These are phyloP conservation scores for Yamadazyma taylorii DNA, from an alignment of 1,139 yeast species.

Conservation along the genomic window DNA sequence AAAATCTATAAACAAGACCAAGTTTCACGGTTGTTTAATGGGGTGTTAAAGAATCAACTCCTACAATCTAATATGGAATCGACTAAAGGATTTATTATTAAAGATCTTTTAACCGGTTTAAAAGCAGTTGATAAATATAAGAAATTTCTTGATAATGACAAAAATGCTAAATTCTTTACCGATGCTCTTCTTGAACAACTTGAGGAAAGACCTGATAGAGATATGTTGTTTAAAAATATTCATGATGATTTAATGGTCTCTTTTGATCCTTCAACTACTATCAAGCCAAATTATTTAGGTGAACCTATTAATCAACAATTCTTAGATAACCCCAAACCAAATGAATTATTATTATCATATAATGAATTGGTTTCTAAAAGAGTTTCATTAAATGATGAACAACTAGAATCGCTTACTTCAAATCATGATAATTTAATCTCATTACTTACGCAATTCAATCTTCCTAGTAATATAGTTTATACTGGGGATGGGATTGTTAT, in stretches of 20 bases:
- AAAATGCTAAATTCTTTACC: slow-evolving; percentile 13
- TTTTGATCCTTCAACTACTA: slow-evolving; percentile 23
- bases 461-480: slow-evolving; percentile 25
- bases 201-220: slow-evolving; percentile 6
- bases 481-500: slow-evolving; percentile 39
- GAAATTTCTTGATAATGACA: slow-evolving; percentile 14
- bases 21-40: slow-evolving; percentile 21
- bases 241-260: slow-evolving; percentile 18
- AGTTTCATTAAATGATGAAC: slow-evolving; percentile 21
- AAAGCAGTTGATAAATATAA: slow-evolving; percentile 10
- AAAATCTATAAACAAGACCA: slow-evolving; percentile 20
- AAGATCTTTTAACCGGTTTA: slow-evolving; percentile 20
- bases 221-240: slow-evolving; percentile 16
- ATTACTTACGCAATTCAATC: slow-evolving; percentile 23
- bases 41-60: slow-evolving; percentile 23
- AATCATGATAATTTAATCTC: slow-evolving; percentile 28
- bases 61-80: slow-evolving; percentile 17
- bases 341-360: slow-evolving; percentile 18
- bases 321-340: slow-evolving; percentile 14
- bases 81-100: slow-evolving; percentile 20
- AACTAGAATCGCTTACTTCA: slow-evolving; percentile 22
- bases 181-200: slow-evolving; percentile 15
- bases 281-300: slow-evolving; percentile 25
- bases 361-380: slow-evolving; percentile 20
- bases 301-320: slow-evolving; percentile 19